Evolutionary conservation across 2,329 filamentous ascomycete genomes (phyloP), one percentile per base, ranked within the genome.

Genomic region (Tolypocladium capitatum): DNA sequence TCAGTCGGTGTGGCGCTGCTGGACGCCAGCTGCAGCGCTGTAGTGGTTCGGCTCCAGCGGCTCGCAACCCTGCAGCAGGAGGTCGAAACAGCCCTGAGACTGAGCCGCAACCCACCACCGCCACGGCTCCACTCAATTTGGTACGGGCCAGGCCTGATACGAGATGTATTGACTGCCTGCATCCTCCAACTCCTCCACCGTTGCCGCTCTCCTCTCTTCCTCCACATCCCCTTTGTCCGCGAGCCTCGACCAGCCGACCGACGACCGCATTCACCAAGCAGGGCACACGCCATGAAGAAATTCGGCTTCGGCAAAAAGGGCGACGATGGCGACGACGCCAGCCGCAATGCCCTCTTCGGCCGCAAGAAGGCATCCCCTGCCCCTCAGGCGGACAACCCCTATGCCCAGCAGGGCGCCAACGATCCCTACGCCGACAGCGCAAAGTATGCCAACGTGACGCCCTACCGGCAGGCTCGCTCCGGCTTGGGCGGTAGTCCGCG

Each of bases 251-350:
- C 18, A 27, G 21, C 7, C 21, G 13, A 40, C 36, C 21, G 36
- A 40, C 36, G 36, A 40, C 3, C 16, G 38, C 14, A 30, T 42
- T 42, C 24, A 13, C 16, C 38, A 18, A 11, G 16, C 21, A 41
- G 38, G 9, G 24, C 38, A 13, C 38, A 18, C 38, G 38, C 24
- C 52, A 82, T 82, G 78, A 76, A 73, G 67, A 79, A 76, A 56
- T 79, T 81, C 55, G 73, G 74, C 44, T 73, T 80, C 53, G 69
- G 75, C 53, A 78, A 74, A 65, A 80, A 77, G 59, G 63, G 61
- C 44, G 68, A 72, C 46, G 74, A 74, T 46, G 64, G 61, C 55
- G 74, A 74, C 49, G 69, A 75, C 41, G 59, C 65, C 47, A 72
- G 63, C 54, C 70, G 73, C 48, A 65, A 66, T 53, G 72, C 74